Evolutionary conservation across 352 stramenopile genomes (phyloP), one percentile per base, ranked within the genome.

Genomic region (Phytophthora colocasiae): DNA sequence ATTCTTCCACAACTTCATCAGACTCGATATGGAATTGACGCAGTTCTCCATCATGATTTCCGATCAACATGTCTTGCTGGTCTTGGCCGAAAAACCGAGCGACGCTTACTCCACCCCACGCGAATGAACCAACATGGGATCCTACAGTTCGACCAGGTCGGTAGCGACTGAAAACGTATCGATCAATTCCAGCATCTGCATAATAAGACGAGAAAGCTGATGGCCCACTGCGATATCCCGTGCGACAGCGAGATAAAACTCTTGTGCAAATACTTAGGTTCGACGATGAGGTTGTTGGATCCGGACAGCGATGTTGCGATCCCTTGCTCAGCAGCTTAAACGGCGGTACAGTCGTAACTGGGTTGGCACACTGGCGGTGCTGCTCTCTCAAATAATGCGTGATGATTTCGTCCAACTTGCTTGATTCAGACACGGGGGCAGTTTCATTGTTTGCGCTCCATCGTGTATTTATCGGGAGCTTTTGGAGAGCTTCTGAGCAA

Each of bases 321-420:
- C 77, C 67, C 34, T 76, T 71, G 4, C 79, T 83, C 6, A 92
- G 52, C 15, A 97, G 55, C 38, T 92, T 91, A 68, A 97, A 95
- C 15, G 89, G 88, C 0, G 90, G 90, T 1, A 97, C 83, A 1
- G 91, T 94, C 14, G 89, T 91, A 12, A 97, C 84, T 27, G 90
- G 90, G 39, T 96, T 94, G 0, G 85, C 58, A 50, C 90, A 97
- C 53, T 95, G 89, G 6, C 90, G 87, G 60, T 97, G 90, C 63
- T 97, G 90, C 44, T 96, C 88, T 53, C 89, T 81, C 17, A 96
- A 69, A 53, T 95, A 96, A 63, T 96, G 85, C 2, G 81, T 91
- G 36, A 97, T 94, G 41, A 97, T 95, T 26, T 84, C 78, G 60
- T 97, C 86, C 11, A 94, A 43, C 44, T 86, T 84, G 61, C 80